Evolutionary conservation across 2,329 filamentous ascomycete genomes (phyloP), one percentile per base, ranked within the genome.

Genomic region (Talaromyces verruculosus): DNA sequence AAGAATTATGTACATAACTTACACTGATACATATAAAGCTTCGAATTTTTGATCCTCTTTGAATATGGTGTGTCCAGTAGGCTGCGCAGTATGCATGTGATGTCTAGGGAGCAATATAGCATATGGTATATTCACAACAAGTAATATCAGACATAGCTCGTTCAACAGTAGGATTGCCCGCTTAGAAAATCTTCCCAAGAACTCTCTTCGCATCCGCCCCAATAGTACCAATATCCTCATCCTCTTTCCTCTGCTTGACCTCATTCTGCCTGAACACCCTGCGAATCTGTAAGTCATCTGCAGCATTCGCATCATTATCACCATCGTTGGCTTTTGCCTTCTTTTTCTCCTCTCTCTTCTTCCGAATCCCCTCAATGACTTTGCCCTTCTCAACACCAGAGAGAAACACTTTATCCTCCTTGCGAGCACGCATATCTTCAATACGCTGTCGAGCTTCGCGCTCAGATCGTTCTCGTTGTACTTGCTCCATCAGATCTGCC

Each of bases 121-220:
- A 35, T 57, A 57, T 37, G 33, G 30, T 39, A 25, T 57, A 57
- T 55, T 35, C 19, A 33, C 17, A 53, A 33, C 49, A 41, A 22
- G n/a, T 25, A 17, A 30, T 41, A 59, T 35, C 5, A 28, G 57
- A 43, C 35, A 59, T 43, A 30, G 43, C n/a, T 62, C 22, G 37
- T 39, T 39, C 30, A n/a, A 53, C 10, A 22, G 15, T 5, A 25
- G 28, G 33, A 22, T 19, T 22, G n/a, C 22, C 37, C 15, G 6
- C 13, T 73, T 67, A 82, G 65, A 82, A 82, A 63, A 82, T 82
- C 76, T 82, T 82, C 22, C 78, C 77, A 68, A 82, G 68, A 10
- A 82, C 79, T 43, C 79, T 75, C 72, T 78, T 80, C 22, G 78
- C 76, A 70, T 81, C 78, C 35, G 77, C 75, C 28, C 70, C 76